A percentile compares a stretch with the other conserved stretches of the same genome.
phyloP scores from a whole-genome alignment of 441 rosid genomes.

The Mallotus repandus region DNA sequence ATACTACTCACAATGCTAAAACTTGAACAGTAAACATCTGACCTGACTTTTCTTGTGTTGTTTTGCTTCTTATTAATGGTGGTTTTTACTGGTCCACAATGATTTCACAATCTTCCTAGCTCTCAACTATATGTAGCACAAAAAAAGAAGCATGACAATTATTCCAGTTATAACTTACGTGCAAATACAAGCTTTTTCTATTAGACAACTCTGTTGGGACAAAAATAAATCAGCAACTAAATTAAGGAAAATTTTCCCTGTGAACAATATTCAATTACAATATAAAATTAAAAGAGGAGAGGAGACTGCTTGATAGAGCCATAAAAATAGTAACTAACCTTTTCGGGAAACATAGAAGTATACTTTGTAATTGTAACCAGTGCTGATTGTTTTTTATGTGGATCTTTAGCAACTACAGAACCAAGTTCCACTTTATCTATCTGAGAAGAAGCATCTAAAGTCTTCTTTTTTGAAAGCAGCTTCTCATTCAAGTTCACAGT shows the following conservation, averaged over 20 bases:
- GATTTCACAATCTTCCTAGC: not conserved
- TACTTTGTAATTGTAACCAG: constrained; percentile 56
- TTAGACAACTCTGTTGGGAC: not conserved
- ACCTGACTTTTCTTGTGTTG: not conserved
- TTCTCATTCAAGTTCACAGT: constrained; percentile 71
- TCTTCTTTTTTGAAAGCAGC: constrained; percentile 58
- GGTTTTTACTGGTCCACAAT: not conserved
- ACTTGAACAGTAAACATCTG: not conserved
- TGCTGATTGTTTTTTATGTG: constrained; percentile 43
- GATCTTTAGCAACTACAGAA: constrained; percentile 41
- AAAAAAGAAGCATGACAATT: not conserved
- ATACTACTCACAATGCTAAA: not conserved
- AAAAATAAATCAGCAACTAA: not conserved
- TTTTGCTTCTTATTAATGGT: not conserved
- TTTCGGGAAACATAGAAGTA: constrained; percentile 76
- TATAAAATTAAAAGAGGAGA: not conserved
- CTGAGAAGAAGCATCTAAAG: constrained; percentile 40
- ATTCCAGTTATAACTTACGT: not conserved
- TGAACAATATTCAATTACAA: not conserved
- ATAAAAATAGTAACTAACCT: constrained; percentile 48
- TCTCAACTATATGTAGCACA: not conserved
- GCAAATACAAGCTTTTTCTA: not conserved
- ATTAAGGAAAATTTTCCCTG: not conserved
- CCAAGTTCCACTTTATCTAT: constrained; percentile 41
- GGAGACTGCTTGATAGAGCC: constrained; percentile 1